Base-by-base conservation (phyloP, 768 basidiomycete genomes). In the Tubosaeta brunneosetosa region DNA sequence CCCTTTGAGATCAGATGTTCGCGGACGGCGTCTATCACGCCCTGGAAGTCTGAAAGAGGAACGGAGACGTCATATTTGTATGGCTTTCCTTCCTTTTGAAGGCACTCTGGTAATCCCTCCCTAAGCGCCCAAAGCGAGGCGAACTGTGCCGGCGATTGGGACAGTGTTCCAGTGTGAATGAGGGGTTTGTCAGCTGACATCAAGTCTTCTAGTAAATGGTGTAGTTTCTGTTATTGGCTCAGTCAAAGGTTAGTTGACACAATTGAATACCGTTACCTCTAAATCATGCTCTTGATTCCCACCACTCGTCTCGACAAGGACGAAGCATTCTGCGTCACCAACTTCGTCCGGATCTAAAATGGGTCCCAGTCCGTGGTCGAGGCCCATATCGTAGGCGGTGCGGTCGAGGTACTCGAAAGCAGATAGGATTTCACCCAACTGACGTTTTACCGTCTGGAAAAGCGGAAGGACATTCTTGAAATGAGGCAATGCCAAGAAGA, bases 61-160 rank as follows among this genome's bases (percentile, higher is more conserved):
- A 98, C 82, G 11, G 91, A 93, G 42, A 99, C 81, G 62, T 97
- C 94, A 65, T 98, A 99, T 73, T 99, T 99, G 76, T 97, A 98
- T 6, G 86, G 84, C 60, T 92, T 93, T 40, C 97, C 97, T 66
- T 91, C 85, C 66, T 97, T 97, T 36, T 89, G 88, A 4, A 89
- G 81, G 5, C 93, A 90, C 68, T 99, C 97, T 2, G 97, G 83
- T 25, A 98, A 78, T 14, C 89, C 85, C 72, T 99, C 97, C 26
- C 95, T 86, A 17, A 97, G 75, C 0, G 85, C 83, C 97, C 97
- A 98, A 2, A 99, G 71, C 0, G 88, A 86, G 1, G 85, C 80
- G 63, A 94, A 91, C 66, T 99, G 95, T 1, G 86, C 81, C 19
- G 91, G 86, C 27, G 87, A 88, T 63, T 97, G 94, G 1, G 97